These are phyloP conservation scores for Sporothrix brunneoviolacea DNA, from an alignment of 2,329 filamentous ascomycete genomes.

Conservation along the genomic window DNA sequence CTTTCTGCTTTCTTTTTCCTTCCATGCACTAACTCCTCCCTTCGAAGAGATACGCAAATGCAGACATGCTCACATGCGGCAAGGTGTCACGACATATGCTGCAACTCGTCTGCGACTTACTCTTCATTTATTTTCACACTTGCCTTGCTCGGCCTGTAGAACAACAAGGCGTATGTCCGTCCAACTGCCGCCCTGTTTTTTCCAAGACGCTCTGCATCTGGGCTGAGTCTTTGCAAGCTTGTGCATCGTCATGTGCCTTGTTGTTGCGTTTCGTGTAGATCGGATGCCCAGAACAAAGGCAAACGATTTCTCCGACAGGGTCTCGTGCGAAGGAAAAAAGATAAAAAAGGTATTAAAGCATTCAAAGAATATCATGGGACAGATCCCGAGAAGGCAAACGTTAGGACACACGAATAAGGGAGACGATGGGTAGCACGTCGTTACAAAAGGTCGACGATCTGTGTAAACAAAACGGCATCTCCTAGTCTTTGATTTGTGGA, in stretches of 20 bases:
- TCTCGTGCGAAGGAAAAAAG: no score
- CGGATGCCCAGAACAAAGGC: neutral
- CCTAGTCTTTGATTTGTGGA: conserved; percentile 2
- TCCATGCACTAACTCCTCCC: no score
- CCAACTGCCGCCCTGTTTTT: neutral
- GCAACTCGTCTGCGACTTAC: conserved; percentile 1
- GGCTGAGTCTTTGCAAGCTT: no score
- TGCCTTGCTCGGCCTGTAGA: neutral
- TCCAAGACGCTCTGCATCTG: no score
- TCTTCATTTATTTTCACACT: neutral
- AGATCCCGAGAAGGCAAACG: no score
- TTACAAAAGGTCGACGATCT: neutral
- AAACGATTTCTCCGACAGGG: neutral
- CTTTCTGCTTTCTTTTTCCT: no score
- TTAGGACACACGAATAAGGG: no score
- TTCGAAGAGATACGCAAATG: neutral
- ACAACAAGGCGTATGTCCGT: no score
- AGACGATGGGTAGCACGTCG: no score
- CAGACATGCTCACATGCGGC: neutral
- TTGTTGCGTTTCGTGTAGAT: conserved; percentile 1
- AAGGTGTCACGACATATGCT: conserved; percentile 2
- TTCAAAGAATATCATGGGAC: no score
- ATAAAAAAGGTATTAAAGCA: no score
- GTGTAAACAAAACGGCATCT: neutral
- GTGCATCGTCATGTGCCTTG: neutral